These are phyloP conservation scores for Globisporangium alternatum DNA, from an alignment of 352 stramenopile genomes.

Conservation along the genomic window DNA sequence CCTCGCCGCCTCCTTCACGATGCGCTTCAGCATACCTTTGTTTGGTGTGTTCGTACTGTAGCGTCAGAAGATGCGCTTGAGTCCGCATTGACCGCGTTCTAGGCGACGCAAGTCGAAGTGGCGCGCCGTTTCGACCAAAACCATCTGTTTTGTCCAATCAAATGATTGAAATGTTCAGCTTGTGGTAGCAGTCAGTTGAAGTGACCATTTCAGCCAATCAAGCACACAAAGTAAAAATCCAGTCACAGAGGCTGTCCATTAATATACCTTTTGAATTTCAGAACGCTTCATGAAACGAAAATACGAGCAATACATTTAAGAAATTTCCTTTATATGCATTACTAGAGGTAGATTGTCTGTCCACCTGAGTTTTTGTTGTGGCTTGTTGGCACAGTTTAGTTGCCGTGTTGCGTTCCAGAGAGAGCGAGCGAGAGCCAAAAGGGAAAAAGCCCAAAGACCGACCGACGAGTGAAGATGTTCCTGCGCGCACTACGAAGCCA, in stretches of 20 bases:
- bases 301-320: not conserved
- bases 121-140: constrained; percentile 14
- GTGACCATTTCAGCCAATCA: constrained; percentile 14
- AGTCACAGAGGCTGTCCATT: not conserved
- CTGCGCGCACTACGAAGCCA: constrained; percentile 31
- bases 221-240: not conserved
- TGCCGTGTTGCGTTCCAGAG: not conserved
- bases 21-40: constrained; percentile 26
- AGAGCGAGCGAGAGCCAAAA: not conserved
- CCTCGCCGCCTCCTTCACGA: constrained; percentile 27
- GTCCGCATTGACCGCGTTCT: not conserved
- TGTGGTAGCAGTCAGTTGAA: constrained; percentile 17
- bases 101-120: not conserved
- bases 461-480: constrained; percentile 32
- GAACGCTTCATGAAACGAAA: not conserved
- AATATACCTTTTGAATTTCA: not conserved
- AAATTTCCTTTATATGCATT: not conserved
- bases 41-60: not conserved
- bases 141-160: constrained; percentile 11
- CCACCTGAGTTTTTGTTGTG: not conserved
- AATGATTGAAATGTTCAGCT: not conserved
- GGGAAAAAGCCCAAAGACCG: not conserved
- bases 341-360: not conserved
- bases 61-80: not conserved
- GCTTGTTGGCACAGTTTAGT: not conserved